Conservation (phyloP, 192 early-diverging fungal genomes). For the Powellomyces hirtus region DNA sequence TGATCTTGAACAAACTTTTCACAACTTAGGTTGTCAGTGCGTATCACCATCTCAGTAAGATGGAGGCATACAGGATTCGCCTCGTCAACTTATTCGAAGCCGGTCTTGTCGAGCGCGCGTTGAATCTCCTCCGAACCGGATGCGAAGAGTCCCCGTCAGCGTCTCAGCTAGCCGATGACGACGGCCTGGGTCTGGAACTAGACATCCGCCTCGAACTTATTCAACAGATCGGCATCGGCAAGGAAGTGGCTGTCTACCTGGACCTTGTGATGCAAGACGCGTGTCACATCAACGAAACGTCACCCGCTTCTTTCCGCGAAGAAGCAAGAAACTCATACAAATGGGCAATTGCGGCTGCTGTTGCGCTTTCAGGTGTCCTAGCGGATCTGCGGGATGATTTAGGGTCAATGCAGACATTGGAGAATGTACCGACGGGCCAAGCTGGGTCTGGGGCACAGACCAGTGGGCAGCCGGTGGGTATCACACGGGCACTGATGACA, state of each 20-base stretch:
- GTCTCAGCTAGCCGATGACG: not conserved
- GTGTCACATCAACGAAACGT: not conserved
- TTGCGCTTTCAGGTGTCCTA: not conserved
- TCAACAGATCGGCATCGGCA: slow-evolving; percentile 26
- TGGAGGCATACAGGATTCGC: slow-evolving; percentile 54
- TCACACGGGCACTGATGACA: not conserved
- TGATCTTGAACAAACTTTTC: no score
- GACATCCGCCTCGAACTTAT: slow-evolving; percentile 25
- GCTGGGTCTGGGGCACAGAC: not conserved
- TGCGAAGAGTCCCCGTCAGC: slow-evolving; percentile 13
- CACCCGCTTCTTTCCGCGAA: not conserved
- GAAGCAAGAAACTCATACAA: not conserved
- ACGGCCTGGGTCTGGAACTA: slow-evolving; percentile 18
- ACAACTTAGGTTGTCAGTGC: slow-evolving; percentile 57
- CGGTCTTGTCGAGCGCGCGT: slow-evolving; percentile 28
- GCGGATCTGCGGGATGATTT: slow-evolving; percentile 5
- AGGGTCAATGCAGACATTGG: not conserved
- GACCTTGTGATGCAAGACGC: slow-evolving; percentile 31
- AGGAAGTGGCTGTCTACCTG: slow-evolving; percentile 38
- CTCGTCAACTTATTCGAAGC: slow-evolving; percentile 50
- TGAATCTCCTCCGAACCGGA: slow-evolving; percentile 26
- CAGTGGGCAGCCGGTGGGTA: not conserved
- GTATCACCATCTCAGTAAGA: slow-evolving; percentile 54
- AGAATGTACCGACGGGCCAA: not conserved
- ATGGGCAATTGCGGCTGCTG: slow-evolving; percentile 18